Conservation (phyloP, 2,329 filamentous ascomycete species). For the Fusarium redolens region DNA sequence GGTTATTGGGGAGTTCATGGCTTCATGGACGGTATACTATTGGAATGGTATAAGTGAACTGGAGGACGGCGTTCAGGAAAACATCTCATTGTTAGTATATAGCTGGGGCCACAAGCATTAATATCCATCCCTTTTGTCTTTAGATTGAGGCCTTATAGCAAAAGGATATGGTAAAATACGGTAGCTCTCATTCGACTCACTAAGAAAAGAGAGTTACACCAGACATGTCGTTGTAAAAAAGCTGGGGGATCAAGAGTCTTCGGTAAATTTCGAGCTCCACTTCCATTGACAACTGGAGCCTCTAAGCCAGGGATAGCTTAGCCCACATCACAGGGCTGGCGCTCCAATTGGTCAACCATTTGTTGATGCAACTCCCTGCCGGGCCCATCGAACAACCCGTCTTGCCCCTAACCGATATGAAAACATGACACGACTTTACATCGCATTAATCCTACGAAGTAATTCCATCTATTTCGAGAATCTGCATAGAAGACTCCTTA, state of each 20-base stretch:
- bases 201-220: background rate
- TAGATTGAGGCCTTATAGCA: background rate
- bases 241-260: constrained; percentile 24
- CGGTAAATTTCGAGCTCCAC: constrained; percentile 26
- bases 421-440: background rate
- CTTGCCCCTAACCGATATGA: background rate
- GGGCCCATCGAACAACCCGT: background rate
- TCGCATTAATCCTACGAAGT: background rate
- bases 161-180: background rate
- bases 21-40: background rate
- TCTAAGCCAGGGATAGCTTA: background rate
- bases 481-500: background rate
- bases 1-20: background rate
- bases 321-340: background rate
- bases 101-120: too few species aligned
- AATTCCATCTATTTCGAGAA: background rate
- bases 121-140: background rate
- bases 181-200: background rate
- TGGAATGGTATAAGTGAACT: background rate
- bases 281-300: background rate
- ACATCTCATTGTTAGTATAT: background rate
- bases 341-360: background rate
- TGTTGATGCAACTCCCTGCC: background rate
- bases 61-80: background rate
- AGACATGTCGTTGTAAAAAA: constrained; percentile 32